Evolutionary conservation across 768 basidiomycete species (phyloP).

Genomic region (Lactifluus piperatus): DNA sequence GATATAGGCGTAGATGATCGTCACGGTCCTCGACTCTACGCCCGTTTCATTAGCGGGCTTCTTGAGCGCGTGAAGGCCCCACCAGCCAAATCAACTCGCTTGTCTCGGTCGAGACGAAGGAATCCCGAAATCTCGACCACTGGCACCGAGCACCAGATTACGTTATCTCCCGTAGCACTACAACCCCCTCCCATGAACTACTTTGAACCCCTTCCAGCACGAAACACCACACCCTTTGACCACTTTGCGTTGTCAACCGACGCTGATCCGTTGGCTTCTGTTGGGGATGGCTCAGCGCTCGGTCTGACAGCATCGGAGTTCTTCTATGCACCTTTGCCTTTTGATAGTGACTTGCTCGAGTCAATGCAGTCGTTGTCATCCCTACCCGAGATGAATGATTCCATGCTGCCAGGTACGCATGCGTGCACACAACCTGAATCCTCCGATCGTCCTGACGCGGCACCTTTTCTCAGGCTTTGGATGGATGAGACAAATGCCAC

Average conservation of each 20-base stretch:
- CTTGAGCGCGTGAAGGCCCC: constrained; percentile 17
- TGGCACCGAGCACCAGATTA: not conserved
- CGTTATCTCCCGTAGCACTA: not conserved
- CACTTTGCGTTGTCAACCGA: constrained; percentile 11
- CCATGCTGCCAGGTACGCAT: constrained; percentile 16
- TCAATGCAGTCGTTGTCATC: constrained; percentile 18
- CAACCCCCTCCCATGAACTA: not conserved
- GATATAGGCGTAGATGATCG: constrained; percentile 27
- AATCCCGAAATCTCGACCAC: not conserved
- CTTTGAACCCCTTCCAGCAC: constrained; percentile 18
- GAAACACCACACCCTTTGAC: constrained; percentile 14
- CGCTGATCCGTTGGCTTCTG: not conserved
- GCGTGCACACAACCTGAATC: not conserved
- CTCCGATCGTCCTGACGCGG: not conserved
- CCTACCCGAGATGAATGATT: constrained; percentile 2
- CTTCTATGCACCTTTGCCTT: constrained; percentile 18
- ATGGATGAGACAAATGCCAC: constrained; percentile 20
- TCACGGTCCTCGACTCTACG: constrained; percentile 28
- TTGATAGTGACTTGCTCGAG: constrained; percentile 16
- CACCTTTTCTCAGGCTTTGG: constrained; percentile 9
- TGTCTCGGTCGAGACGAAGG: constrained; percentile 1
- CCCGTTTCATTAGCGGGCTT: constrained; percentile 26
- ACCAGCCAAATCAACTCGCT: not conserved
- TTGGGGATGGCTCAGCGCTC: not conserved
- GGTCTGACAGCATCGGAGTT: constrained; percentile 17